Evolutionary conservation across 2,329 filamentous ascomycete genomes (phyloP), one percentile per base, ranked within the genome.

Genomic region (Cercospora canescens): DNA sequence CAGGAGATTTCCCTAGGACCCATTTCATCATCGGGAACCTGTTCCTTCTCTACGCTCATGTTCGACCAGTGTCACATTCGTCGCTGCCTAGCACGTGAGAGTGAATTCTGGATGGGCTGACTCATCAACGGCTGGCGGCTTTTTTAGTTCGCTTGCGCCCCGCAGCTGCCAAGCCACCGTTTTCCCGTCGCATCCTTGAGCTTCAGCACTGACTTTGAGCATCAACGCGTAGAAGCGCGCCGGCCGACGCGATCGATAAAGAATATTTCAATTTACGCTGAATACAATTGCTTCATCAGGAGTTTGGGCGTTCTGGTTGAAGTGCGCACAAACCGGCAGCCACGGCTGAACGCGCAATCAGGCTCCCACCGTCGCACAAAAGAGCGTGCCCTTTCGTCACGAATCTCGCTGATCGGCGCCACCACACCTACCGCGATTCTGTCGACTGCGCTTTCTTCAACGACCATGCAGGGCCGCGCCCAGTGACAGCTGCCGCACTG

Each of bases 221-320:
- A 26, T 59, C 56, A 39, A 60, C 57, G 57, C 57, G 57, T 60
- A 48, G 52, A 55, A 30, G 35, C 57, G 57, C 57, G 57, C 24
- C 56, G 35, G 28, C n/a, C 28, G 18, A 60, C 57, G 57, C 57
- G 57, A 60, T 39, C 39, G 26, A 60, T 11, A 30, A 18, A 60
- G 16, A 21, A 45, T 28, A 28, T n/a, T 60, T 18, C 57, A 24
- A 16, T 60, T 60, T 39, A 8, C 34, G 37, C 57, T 30, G 24
- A 28, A 39, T 14, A 30, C 28, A n/a, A n/a, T 30, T 30, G 34
- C 39, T 39, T 52, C 24, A n/a, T 7, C 4, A 21, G 39, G 57
- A 32, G 37, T 41, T 60, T 45, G 35, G 57, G 57, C 39, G 57
- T 60, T 60, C 57, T 28, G 57, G 57, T 24, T 60, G 18, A 28